phyloP scores from a whole-genome alignment of 2,329 filamentous ascomycete species.

The Arachnopeziza araneosa region DNA sequence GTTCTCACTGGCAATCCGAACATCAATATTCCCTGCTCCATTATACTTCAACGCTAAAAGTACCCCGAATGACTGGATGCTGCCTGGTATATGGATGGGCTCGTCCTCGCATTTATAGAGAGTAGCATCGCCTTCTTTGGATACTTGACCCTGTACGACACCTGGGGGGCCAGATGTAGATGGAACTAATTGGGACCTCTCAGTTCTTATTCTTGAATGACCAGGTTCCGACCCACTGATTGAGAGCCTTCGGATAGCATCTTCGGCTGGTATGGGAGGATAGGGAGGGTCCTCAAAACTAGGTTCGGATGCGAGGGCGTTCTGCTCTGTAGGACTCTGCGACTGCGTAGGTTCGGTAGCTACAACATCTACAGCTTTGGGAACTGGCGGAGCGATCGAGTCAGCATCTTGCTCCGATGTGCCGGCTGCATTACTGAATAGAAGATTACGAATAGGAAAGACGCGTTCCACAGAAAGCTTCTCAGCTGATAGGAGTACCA shows the following conservation, averaged over 20 bases:
- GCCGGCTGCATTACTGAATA: constrained; percentile 1
- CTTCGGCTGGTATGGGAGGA: constrained; percentile 11
- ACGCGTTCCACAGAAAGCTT: constrained; percentile 19
- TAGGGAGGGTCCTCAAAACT: constrained; percentile 16
- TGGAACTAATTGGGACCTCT: constrained; percentile 2
- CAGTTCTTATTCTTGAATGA: constrained; percentile 7
- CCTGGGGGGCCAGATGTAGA: neutral
- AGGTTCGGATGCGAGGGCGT: neutral
- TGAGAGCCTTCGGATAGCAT: constrained; percentile 12
- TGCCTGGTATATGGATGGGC: constrained; percentile 24
- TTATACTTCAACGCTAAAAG: constrained; percentile 18
- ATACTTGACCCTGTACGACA: neutral
- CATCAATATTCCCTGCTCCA: constrained; percentile 13
- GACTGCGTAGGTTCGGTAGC: neutral
- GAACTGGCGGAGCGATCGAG: neutral
- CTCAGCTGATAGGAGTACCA: constrained; percentile 13
- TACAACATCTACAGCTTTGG: neutral
- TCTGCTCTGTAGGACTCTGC: neutral
- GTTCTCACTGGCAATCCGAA: constrained; percentile 25
- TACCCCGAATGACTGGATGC: constrained; percentile 20
- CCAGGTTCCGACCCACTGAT: neutral
- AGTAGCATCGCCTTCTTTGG: neutral
- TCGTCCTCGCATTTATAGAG: constrained; percentile 21
- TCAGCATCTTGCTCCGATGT: neutral
- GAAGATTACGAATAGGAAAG: constrained; percentile 23